Percentiles rank a stretch among this genome's conserved stretches.
phyloP scores from a whole-genome alignment of 192 early-diverging fungal genomes.

The Backusella tarrabulga region DNA sequence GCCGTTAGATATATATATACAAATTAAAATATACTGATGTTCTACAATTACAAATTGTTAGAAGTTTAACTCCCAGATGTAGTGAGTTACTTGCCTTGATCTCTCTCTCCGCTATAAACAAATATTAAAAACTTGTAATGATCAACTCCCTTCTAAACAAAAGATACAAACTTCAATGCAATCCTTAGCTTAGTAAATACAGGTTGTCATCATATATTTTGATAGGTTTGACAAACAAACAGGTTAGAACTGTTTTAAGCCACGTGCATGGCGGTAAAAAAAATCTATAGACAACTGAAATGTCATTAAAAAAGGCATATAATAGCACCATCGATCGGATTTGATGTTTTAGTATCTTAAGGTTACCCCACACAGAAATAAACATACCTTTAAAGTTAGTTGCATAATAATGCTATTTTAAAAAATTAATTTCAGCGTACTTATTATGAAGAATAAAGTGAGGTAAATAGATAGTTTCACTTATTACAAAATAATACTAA shows the following conservation, averaged over 20 bases:
- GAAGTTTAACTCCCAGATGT: not conserved
- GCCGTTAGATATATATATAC: not conserved
- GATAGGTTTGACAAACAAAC: not conserved
- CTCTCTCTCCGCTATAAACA: not conserved
- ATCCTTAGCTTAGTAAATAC: not conserved
- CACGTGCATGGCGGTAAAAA: not conserved
- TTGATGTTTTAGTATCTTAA: not conserved
- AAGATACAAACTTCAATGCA: not conserved
- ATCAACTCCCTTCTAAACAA: not conserved
- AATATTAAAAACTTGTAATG: not conserved
- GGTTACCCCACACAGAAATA: not conserved
- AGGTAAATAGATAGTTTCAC: not conserved
- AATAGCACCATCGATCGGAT: not conserved
- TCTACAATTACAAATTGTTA: not conserved
- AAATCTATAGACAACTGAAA: not conserved
- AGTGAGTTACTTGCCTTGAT: not conserved
- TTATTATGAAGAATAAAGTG: not conserved
- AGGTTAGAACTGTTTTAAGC: not conserved
- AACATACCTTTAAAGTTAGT: not conserved
- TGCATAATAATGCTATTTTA: not conserved
- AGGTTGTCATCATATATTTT: not conserved
- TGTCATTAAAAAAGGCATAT: not conserved
- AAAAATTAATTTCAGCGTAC: not conserved
- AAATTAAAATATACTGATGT: not conserved
- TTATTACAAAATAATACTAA: not conserved